Evolutionary conservation across 179 eudicot genomes (phyloP), one percentile per base, ranked within the genome.

Genomic region (Corrigiola litoralis): DNA sequence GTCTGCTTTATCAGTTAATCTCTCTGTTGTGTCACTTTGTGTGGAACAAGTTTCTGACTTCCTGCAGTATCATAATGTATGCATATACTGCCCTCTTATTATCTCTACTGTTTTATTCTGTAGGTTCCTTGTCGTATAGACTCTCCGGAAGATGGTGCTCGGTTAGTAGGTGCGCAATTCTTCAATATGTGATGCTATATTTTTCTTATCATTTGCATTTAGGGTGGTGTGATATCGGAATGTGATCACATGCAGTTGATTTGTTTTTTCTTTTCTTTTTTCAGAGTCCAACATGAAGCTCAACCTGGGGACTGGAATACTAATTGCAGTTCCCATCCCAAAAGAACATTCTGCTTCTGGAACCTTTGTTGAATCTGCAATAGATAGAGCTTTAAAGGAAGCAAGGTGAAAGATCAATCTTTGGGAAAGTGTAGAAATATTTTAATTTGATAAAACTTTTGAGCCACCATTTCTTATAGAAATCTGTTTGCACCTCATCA

Each of bases 251-350:
- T n/a, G n/a, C n/a, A n/a, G n/a, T 1, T 6, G 7, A 37, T 37
- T 37, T 37, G 41, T 37, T 13, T 23, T 60, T 4, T 16, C 4
- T 58, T 18, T 64, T 49, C 41, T 58, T 8, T 40, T 45, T 66
- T 72, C 86, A 94, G 99, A 82, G 59, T 87, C 87, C 64, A 88
- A 74, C 74, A 56, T 67, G 67, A 86, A 77, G 56, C 90, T 94
- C 49, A 68, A 75, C 66, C 95, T 90, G 36, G 78, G 84, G 77
- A 76, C 84, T 25, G 99, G 99, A 64, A 79, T 88, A 54, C 74
- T 94, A 65, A 80, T 91, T 79, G 96, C 95, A 23, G 90, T 88
- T 64, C 97, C 99, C 16, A 86, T 94, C 66, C 99, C 99, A 11
- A 85, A 82, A 62, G 84, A 94, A 58, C 84, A 88, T 67, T 74